phyloP scores from a whole-genome alignment of 2,329 filamentous ascomycete species.

The Aspergillus sp. region DNA sequence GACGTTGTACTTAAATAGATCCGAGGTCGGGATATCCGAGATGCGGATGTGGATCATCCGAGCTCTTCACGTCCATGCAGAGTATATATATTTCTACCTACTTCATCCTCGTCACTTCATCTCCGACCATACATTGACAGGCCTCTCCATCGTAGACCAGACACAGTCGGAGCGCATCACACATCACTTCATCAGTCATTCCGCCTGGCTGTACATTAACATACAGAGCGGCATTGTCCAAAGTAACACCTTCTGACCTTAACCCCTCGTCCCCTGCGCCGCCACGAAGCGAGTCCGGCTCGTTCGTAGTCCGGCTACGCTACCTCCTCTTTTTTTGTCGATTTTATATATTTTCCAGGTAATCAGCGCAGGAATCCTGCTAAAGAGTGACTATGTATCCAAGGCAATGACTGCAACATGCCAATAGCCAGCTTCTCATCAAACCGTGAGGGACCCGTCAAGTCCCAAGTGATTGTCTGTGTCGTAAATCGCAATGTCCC shows the following conservation, averaged over 20 bases:
- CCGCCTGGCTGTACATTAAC: slow-evolving; percentile 5
- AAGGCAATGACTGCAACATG: slow-evolving; percentile 8
- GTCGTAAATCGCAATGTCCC: no score
- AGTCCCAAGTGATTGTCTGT: no score
- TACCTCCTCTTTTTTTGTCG: slow-evolving; percentile 8
- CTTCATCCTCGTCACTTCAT: background rate
- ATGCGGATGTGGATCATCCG: background rate
- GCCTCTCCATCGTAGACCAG: background rate
- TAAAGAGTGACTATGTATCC: slow-evolving; percentile 19
- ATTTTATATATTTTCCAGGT: slow-evolving; percentile 6
- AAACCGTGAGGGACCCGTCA: background rate
- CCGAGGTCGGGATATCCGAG: slow-evolving; percentile 6
- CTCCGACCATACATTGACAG: background rate
- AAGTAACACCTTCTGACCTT: background rate
- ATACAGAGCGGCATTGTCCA: slow-evolving; percentile 5
- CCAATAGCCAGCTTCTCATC: background rate
- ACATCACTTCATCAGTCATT: slow-evolving; percentile 4
- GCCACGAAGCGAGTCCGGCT: slow-evolving; percentile 18
- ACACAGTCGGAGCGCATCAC: background rate
- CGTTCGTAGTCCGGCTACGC: slow-evolving; percentile 7
- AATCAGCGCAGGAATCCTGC: slow-evolving; percentile 1
- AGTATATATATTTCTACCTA: background rate
- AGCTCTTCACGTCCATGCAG: background rate
- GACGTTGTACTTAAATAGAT: background rate
- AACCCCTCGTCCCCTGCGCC: background rate